These are phyloP conservation scores for Gaultheria prostrata DNA, from an alignment of 148 eudicot genomes.

Conservation along the genomic window DNA sequence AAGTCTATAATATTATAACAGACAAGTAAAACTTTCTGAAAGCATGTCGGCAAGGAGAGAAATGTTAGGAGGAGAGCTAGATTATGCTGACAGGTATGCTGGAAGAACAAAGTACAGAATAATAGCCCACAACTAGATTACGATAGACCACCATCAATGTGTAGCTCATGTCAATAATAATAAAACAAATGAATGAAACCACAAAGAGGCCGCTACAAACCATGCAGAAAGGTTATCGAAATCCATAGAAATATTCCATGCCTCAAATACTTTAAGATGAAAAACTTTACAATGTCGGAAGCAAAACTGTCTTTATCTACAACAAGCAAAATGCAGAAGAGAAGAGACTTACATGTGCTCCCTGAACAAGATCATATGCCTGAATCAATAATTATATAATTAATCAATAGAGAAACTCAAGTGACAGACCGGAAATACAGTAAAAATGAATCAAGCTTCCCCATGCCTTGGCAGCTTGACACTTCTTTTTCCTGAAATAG, in stretches of 20 bases:
- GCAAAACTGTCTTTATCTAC: neutral
- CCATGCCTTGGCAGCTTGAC: neutral
- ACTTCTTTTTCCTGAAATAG: neutral
- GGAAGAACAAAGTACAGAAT: neutral
- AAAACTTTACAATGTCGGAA: neutral
- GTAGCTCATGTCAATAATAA: neutral
- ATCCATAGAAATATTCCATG: neutral
- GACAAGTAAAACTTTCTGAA: neutral
- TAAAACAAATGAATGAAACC: neutral
- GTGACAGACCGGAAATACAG: neutral
- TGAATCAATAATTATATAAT: constrained; percentile 35
- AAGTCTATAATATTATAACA: neutral
- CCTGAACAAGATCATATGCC: constrained; percentile 91
- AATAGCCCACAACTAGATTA: neutral
- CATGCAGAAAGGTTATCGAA: neutral
- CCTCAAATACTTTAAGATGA: neutral
- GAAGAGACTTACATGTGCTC: constrained; percentile 64
- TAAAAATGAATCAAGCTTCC: neutral
- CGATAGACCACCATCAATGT: neutral
- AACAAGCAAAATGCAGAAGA: constrained; percentile 4
- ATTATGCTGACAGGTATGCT: neutral
- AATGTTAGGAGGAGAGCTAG: neutral
- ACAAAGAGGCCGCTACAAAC: neutral
- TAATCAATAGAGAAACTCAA: constrained; percentile 8
- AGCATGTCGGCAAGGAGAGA: neutral